Evolutionary conservation across 352 stramenopile species (phyloP).

Genomic region (Phytophthora idaei): DNA sequence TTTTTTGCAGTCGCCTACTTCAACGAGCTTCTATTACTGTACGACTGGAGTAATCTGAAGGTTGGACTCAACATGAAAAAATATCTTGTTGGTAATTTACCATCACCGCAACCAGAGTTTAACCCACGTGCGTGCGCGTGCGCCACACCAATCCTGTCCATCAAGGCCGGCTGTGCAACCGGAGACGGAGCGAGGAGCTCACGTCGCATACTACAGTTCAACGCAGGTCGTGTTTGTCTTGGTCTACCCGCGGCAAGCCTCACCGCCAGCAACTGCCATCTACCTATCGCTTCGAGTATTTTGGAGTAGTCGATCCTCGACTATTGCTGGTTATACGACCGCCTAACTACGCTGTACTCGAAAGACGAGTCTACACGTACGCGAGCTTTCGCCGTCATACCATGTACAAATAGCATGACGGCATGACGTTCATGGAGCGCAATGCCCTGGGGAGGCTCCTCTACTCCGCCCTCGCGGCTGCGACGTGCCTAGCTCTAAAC

Average conservation of each 20-base stretch:
- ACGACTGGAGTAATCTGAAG: too few species aligned
- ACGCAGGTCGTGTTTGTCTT: background rate
- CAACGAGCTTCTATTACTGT: background rate
- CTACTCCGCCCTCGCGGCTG: slow-evolving; percentile 5
- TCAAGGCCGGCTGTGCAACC: slow-evolving; percentile 14
- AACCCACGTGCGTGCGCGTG: slow-evolving; percentile 32
- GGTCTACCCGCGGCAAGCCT: slow-evolving; percentile 11
- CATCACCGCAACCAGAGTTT: slow-evolving; percentile 1
- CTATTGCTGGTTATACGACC: background rate
- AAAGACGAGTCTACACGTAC: slow-evolving; percentile 2
- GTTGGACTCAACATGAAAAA: too few species aligned
- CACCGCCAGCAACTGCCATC: background rate
- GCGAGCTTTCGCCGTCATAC: too few species aligned
- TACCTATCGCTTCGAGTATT: slow-evolving; percentile 2
- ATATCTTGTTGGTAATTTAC: too few species aligned
- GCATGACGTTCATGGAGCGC: background rate
- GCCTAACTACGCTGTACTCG: slow-evolving; percentile 10
- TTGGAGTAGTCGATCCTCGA: slow-evolving; percentile 7
- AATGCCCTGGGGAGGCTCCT: background rate
- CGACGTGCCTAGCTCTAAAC: slow-evolving; percentile 20
- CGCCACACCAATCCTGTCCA: slow-evolving; percentile 21
- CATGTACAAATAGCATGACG: too few species aligned
- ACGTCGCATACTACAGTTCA: slow-evolving; percentile 25
- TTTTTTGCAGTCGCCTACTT: background rate
- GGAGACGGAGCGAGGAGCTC: slow-evolving; percentile 26